Conservation (phyloP, 176 grass and related monocot species). For the Ananas comosus region DNA sequence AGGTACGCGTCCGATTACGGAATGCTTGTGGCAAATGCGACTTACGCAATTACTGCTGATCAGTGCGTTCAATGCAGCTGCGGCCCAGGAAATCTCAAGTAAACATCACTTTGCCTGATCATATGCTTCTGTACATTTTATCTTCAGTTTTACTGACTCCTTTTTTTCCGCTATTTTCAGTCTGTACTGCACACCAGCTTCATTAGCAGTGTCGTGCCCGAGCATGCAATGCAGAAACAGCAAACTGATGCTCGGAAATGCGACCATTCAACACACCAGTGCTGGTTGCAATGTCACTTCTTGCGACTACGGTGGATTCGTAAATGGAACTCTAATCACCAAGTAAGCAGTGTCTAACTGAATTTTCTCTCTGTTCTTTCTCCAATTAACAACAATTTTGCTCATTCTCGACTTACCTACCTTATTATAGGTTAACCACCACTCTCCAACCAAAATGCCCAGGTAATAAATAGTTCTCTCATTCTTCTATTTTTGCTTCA, state of each 20-base stretch:
- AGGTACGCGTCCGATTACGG: conserved; percentile 65
- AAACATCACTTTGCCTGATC: background rate
- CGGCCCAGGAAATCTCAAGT: conserved; percentile 79
- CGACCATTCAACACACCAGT: conserved; percentile 36
- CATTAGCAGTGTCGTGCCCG: conserved; percentile 59
- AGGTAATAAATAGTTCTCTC: conserved; percentile 51
- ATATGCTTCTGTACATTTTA: background rate
- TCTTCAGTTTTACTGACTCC: background rate
- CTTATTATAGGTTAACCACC: conserved; percentile 33
- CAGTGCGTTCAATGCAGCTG: conserved; percentile 90
- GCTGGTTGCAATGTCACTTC: conserved; percentile 86
- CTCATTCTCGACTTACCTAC: too few relatives aligned
- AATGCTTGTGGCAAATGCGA: conserved; percentile 80
- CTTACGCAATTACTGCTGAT: conserved; percentile 61
- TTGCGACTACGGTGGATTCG: conserved; percentile 74
- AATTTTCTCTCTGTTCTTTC: background rate
- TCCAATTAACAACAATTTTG: background rate
- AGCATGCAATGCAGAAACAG: conserved; percentile 80
- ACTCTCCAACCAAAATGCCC: conserved; percentile 68
- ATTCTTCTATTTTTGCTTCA: background rate
- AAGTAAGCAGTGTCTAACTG: conserved; percentile 36
- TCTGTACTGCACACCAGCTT: conserved; percentile 79
- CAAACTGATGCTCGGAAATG: conserved; percentile 74
- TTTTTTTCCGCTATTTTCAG: conserved; percentile 20
- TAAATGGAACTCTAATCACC: conserved; percentile 67